Percentiles rank a stretch among this genome's conserved stretches.
phyloP scores from a whole-genome alignment of 306 rosid genomes.

The Luffa acutangula region DNA sequence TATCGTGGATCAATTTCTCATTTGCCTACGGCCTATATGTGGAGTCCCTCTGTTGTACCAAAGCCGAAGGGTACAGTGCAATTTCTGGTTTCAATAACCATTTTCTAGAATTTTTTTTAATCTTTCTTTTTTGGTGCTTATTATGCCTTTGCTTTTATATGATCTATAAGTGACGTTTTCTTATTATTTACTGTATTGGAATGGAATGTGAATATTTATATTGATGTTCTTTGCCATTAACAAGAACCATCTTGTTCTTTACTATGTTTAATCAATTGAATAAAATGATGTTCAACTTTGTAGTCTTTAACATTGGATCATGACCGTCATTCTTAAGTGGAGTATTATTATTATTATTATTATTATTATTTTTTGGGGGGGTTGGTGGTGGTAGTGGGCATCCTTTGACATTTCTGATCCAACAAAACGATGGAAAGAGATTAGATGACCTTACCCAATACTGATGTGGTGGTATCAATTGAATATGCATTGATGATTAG shows the following conservation, averaged over 20 bases:
- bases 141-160: background rate
- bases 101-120: background rate
- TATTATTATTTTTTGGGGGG: too few species aligned
- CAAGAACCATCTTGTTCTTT: background rate
- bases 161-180: background rate
- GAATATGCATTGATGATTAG: too few species aligned
- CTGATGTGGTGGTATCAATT: background rate
- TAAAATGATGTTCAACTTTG: too few species aligned
- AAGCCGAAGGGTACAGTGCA: constrained; percentile 71
- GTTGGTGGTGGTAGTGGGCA: too few species aligned
- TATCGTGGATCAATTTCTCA: constrained; percentile 93
- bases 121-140: background rate
- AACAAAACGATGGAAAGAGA: background rate
- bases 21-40: constrained; percentile 90
- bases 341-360: too few species aligned
- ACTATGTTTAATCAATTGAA: background rate
- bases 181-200: background rate
- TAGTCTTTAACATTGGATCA: too few species aligned
- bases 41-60: constrained; percentile 95
- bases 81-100: background rate
- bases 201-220: background rate
- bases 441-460: background rate
- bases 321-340: too few species aligned
- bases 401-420: too few species aligned
- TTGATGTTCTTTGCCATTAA: background rate